These are phyloP conservation scores for Rhizophora mangle DNA, from an alignment of 345 rosid genomes.

Conservation along the genomic window DNA sequence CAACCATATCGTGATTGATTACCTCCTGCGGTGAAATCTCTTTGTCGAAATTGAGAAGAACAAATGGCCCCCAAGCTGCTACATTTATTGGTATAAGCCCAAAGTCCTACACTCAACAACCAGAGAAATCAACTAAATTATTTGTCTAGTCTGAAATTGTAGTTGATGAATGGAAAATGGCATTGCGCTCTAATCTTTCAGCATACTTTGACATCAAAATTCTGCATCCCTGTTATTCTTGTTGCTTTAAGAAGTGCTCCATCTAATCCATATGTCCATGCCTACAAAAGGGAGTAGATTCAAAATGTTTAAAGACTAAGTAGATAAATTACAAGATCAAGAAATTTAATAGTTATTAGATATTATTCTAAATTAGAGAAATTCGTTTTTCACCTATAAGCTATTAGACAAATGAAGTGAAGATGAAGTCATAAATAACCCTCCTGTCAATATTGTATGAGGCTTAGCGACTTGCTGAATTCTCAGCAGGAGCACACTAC, in stretches of 20 bases:
- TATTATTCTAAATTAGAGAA: no score
- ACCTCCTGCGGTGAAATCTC: constrained; percentile 23
- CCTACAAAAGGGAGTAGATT: constrained; percentile 38
- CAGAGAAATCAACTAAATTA: constrained; percentile 23
- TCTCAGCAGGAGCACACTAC: no score
- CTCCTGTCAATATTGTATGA: no score
- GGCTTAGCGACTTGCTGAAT: no score
- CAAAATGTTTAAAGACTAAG: no score
- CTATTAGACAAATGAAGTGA: no score
- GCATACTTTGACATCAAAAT: constrained; percentile 58
- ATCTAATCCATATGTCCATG: constrained; percentile 80
- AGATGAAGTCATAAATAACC: no score
- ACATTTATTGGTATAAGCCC: constrained; percentile 69
- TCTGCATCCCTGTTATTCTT: constrained; percentile 56
- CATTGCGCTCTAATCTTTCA: constrained; percentile 7
- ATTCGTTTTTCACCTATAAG: no score
- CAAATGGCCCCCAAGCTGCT: constrained; percentile 86
- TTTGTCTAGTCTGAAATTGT: neutral
- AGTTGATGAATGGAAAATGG: constrained; percentile 4
- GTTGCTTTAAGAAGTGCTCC: constrained; percentile 85
- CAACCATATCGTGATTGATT: constrained; percentile 32
- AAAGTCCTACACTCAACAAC: constrained; percentile 54
- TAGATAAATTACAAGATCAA: no score
- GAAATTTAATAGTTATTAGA: no score
- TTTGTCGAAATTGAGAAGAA: constrained; percentile 60